These are phyloP conservation scores for Austroboletus niveus DNA, from an alignment of 1,284 basidiomycete genomes.

Conservation along the genomic window DNA sequence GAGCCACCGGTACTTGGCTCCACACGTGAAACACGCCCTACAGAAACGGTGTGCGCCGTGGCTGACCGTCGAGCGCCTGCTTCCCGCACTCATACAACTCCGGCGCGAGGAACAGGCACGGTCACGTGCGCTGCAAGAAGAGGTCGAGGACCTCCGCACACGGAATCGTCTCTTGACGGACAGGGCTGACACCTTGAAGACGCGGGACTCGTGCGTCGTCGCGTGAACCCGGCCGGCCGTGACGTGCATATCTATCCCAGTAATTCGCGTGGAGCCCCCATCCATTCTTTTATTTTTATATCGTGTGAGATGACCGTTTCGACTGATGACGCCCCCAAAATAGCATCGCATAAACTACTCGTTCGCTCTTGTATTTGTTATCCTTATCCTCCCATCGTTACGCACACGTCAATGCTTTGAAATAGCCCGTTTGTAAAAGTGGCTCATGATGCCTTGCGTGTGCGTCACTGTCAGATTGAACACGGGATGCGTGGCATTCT, in stretches of 20 bases:
- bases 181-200: slow-evolving; percentile 10
- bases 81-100: slow-evolving; percentile 49
- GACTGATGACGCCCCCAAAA: no score
- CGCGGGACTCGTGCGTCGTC: slow-evolving; percentile 27
- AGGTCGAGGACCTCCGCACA: slow-evolving; percentile 53
- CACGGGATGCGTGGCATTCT: slow-evolving; percentile 90
- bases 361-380: neutral
- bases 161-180: slow-evolving; percentile 46
- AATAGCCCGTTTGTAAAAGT: slow-evolving; percentile 72
- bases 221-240: slow-evolving; percentile 5
- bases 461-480: slow-evolving; percentile 82
- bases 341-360: neutral
- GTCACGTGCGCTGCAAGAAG: slow-evolving; percentile 40
- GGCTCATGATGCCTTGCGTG: slow-evolving; percentile 65
- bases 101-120: slow-evolving; percentile 48
- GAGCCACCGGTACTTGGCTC: slow-evolving; percentile 23
- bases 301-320: no score
- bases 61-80: slow-evolving; percentile 41
- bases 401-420: slow-evolving; percentile 24
- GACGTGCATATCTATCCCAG: no score
- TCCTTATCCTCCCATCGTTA: neutral
- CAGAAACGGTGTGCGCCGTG: slow-evolving; percentile 40
- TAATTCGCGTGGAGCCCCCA: no score
- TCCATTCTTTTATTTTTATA: no score
- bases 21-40: slow-evolving; percentile 23